Percentiles rank a stretch among this genome's conserved stretches.
Conservation (phyloP, 495 filamentous ascomycete species). For the Penicillium herquei region DNA sequence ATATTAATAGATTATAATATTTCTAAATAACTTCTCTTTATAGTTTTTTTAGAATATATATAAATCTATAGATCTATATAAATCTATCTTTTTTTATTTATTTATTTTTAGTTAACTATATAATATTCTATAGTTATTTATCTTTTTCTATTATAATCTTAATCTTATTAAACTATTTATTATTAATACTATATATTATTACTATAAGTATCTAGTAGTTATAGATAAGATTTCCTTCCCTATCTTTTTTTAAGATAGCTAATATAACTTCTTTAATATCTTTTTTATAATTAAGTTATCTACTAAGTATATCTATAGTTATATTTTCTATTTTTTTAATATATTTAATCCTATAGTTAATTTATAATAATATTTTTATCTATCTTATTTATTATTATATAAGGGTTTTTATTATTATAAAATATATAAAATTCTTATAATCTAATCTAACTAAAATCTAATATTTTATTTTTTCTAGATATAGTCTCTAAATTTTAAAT, state of each 20-base stretch:
- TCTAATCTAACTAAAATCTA: background rate
- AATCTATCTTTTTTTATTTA: background rate
- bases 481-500: background rate
- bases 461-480: background rate
- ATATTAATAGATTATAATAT: slow-evolving; percentile 9
- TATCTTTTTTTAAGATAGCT: background rate
- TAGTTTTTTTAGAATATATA: background rate
- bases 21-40: background rate
- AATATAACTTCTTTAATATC: background rate
- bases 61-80: background rate
- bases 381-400: background rate
- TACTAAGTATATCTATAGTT: background rate
- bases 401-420: background rate
- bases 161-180: background rate
- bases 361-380: background rate
- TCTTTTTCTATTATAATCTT: too few relatives aligned
- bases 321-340: background rate
- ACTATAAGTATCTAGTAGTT: background rate
- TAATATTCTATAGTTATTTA: background rate
- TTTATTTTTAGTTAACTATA: background rate
- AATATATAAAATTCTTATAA: slow-evolving; percentile 1
- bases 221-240: background rate
- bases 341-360: background rate
- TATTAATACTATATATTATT: background rate
- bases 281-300: background rate